Evolutionary conservation across 1,139 yeast species (phyloP).

Genomic region (Sugiyamaella grinbergsii): DNA sequence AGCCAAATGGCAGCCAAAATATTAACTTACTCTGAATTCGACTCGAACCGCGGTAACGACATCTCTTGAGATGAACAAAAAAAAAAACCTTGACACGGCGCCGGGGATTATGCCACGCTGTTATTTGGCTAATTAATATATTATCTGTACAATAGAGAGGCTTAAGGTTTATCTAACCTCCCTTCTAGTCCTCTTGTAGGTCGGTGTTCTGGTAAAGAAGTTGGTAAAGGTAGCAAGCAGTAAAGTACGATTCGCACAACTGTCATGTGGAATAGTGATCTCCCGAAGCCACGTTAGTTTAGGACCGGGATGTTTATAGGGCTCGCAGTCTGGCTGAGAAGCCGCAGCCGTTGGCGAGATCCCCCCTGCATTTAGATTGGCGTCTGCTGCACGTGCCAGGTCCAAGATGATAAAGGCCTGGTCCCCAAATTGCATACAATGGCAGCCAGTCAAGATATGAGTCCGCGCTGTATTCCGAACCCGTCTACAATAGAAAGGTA

Average conservation of each 20-base stretch:
- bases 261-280: background rate
- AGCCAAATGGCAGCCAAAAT: background rate
- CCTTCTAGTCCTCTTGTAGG: too few relatives aligned
- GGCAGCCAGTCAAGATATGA: too few relatives aligned
- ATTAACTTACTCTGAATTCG: conserved; percentile 7
- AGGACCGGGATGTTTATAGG: too few relatives aligned
- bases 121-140: too few relatives aligned
- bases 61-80: background rate
- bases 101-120: background rate
- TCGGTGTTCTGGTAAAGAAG: background rate
- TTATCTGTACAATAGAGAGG: too few relatives aligned
- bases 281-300: conserved; percentile 13
- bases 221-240: background rate
- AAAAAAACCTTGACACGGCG: background rate
- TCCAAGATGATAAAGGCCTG: too few relatives aligned
- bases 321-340: too few relatives aligned
- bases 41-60: conserved; percentile 16
- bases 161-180: too few relatives aligned
- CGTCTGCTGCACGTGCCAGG: background rate
- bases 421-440: too few relatives aligned
- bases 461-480: too few relatives aligned
- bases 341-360: background rate
- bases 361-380: too few relatives aligned
- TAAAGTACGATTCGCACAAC: background rate
- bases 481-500: too few relatives aligned